Evolutionary conservation across 2,329 filamentous ascomycete genomes (phyloP), one percentile per base, ranked within the genome.

Genomic region (Fusarium secorum): DNA sequence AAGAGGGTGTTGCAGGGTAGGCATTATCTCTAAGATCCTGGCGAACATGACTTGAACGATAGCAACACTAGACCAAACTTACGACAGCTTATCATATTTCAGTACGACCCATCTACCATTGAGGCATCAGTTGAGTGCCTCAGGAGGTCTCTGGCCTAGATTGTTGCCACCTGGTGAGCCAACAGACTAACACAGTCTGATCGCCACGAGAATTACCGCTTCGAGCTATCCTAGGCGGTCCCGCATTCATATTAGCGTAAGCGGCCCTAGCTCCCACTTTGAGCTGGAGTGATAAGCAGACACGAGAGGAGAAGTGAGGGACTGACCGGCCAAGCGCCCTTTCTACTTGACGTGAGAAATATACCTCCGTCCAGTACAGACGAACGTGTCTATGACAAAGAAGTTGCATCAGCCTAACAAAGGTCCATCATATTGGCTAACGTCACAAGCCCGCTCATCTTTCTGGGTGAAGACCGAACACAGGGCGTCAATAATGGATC

Each of bases 391-490:
- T 2, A 7, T 49, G 7, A n/a, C 30, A 33, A 49, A 33, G 30
- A 7, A 10, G 5, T 20, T 15, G 15, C 8, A 10, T 7, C 46
- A 18, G 15, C 28, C 5, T 1, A 24, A 14, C 17, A 7, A 15
- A 2, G 11, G 46, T n/a, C 8, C 15, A 20, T 20, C 17, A 20
- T 0, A 11, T 18, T 14, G 0, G n/a, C 11, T 1, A 0, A 20
- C 1, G 30, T 33, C 28, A 18, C 28, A 7, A 0, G 3, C n/a
- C 11, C 22, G 10, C 42, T 20, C 44, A 5, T 28, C 11, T 28
- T 28, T 3, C 42, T 4, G 18, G 8, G 3, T 13, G 7, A 2
- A n/a, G 17, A 44, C 24, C 4, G 7, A 45, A 6, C 18, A 28
- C 3, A 7, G 14, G 1, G n/a, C n/a, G n/a, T n/a, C n/a, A n/a